Percentiles rank a stretch among this genome's conserved stretches.
phyloP scores from a whole-genome alignment of 192 early-diverging fungal genomes.

The Diversispora epigaea region DNA sequence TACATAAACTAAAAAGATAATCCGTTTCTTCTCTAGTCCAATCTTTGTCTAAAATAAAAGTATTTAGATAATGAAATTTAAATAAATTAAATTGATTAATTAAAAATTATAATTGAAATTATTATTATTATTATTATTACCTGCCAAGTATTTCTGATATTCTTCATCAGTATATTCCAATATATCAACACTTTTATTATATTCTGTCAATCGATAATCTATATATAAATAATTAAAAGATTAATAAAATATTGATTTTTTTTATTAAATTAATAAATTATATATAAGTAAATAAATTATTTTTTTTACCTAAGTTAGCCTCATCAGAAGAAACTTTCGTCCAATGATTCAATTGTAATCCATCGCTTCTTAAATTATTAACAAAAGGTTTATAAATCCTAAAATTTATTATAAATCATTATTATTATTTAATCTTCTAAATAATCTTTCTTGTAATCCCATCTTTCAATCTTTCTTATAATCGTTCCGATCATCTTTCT shows the following conservation, averaged over 20 bases:
- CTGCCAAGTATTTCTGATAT: slow-evolving; percentile 70
- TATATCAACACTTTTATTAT: slow-evolving; percentile 70
- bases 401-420: background rate
- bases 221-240: no score
- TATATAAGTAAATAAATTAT: background rate
- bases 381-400: background rate
- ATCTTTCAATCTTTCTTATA: background rate
- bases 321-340: no score
- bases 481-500: no score
- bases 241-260: no score
- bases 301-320: no score
- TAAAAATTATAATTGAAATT: background rate
- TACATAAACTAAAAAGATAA: slow-evolving; percentile 74
- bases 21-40: slow-evolving; percentile 89
- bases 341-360: no score
- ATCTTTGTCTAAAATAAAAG: slow-evolving; percentile 50
- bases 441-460: no score
- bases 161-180: slow-evolving; percentile 80
- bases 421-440: background rate
- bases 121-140: slow-evolving; percentile 30
- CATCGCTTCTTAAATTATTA: no score
- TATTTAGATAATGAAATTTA: background rate
- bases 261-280: slow-evolving; percentile 20
- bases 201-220: slow-evolving; percentile 77
- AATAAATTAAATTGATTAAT: background rate